These are phyloP conservation scores for Fusarium pseudocircinatum DNA, from an alignment of 2,329 filamentous ascomycete genomes.

Conservation along the genomic window DNA sequence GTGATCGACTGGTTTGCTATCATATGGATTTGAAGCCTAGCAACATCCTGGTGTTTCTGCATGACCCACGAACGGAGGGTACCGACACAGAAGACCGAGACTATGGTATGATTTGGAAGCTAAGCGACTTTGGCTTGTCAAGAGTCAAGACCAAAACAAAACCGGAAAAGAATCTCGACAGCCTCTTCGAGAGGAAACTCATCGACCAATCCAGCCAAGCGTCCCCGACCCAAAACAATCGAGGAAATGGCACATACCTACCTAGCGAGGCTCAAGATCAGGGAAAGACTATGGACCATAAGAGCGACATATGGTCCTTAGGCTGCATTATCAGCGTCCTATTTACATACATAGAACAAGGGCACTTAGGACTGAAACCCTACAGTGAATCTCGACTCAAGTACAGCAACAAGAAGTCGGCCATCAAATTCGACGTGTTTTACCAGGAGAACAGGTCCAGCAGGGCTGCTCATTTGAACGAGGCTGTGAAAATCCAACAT, in stretches of 20 bases:
- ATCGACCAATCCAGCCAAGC: not conserved
- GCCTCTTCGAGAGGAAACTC: not conserved
- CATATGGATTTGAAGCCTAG: not conserved
- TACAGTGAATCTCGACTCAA: not conserved
- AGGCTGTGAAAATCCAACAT: not conserved
- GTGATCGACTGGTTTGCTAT: not conserved
- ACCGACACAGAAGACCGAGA: not conserved
- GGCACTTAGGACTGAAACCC: accelerated
- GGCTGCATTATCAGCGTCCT: not conserved
- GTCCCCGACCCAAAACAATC: not conserved
- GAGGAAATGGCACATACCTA: not conserved
- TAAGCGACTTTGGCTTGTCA: not conserved
- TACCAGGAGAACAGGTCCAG: not conserved
- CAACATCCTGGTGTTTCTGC: not conserved
- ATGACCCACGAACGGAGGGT: accelerated
- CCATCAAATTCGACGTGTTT: too few relatives aligned
- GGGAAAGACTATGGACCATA: accelerated
- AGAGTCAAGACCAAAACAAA: not conserved
- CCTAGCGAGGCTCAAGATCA: accelerated
- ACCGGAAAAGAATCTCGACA: not conserved
- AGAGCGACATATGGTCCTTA: not conserved
- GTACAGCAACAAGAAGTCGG: too few relatives aligned
- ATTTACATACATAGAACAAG: not conserved
- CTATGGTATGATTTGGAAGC: not conserved
- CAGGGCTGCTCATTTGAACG: not conserved